These are phyloP conservation scores for Sporothrix brasiliensis DNA, from an alignment of 2,329 filamentous ascomycete genomes.

Conservation along the genomic window DNA sequence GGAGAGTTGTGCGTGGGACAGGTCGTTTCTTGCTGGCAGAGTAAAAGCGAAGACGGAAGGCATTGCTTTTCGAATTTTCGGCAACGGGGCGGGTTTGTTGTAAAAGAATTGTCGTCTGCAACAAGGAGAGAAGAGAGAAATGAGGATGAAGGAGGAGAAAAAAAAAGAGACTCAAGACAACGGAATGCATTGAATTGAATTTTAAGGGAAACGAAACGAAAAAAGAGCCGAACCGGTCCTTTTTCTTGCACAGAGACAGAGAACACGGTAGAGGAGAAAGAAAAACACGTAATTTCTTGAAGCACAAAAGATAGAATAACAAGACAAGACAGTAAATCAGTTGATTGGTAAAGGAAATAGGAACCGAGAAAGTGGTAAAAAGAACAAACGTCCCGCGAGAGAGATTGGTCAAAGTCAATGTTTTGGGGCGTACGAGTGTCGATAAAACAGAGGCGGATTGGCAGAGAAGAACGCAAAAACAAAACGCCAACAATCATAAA, in stretches of 20 bases:
- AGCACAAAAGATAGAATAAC: not conserved
- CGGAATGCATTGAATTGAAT: not conserved
- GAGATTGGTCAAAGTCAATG: constrained; percentile 19
- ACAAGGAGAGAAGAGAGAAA: not conserved
- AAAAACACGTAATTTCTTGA: not conserved
- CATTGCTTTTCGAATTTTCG: not conserved
- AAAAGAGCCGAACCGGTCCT: not conserved
- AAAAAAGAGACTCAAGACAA: not conserved
- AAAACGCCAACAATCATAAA: constrained; percentile 10
- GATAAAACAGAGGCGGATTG: not conserved
- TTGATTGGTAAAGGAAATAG: not conserved
- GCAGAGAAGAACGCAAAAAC: not conserved
- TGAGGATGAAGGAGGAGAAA: too few species aligned
- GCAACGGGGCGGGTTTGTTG: not conserved
- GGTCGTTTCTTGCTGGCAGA: constrained; percentile 4
- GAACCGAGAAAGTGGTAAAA: not conserved
- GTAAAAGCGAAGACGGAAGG: not conserved
- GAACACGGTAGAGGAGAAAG: not conserved
- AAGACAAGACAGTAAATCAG: constrained; percentile 3
- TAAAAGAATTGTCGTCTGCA: not conserved
- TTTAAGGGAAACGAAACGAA: constrained; percentile 1
- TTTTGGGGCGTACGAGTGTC: not conserved
- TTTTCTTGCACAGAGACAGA: not conserved
- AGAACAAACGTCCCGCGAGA: constrained; percentile 14
- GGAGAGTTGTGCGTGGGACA: not conserved